Evolutionary conservation across 2,329 filamentous ascomycete genomes (phyloP).

Genomic region (Shiraia sp.): DNA sequence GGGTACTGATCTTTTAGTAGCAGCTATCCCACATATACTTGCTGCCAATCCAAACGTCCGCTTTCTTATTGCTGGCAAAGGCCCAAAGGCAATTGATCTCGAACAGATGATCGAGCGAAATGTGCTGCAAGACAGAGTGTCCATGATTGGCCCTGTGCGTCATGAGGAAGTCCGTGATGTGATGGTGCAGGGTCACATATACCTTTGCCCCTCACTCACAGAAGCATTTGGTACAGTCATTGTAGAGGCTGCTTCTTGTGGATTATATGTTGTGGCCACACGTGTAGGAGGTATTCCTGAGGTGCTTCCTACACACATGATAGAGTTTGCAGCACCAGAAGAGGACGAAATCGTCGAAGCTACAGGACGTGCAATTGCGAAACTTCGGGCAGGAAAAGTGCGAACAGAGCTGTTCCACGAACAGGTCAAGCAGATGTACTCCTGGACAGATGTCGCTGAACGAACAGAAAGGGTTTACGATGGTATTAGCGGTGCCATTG

Average conservation of each 20-base stretch:
- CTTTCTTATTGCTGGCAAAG: slow-evolving; percentile 95
- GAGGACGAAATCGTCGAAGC: slow-evolving; percentile 92
- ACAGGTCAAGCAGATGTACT: slow-evolving; percentile 98
- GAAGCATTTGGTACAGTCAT: slow-evolving; percentile 98
- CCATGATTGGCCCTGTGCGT: slow-evolving; percentile 87
- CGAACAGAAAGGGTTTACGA: slow-evolving; percentile 95
- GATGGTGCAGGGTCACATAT: slow-evolving; percentile 96
- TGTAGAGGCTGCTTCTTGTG: slow-evolving; percentile 94
- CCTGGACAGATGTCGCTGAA: slow-evolving; percentile 92
- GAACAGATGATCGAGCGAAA: slow-evolving; percentile 98
- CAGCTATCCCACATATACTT: slow-evolving; percentile 89
- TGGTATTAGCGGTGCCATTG: slow-evolving; percentile 84
- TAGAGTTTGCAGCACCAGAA: slow-evolving; percentile 93
- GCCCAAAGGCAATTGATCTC: slow-evolving; percentile 94
- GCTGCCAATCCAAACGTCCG: slow-evolving; percentile 88
- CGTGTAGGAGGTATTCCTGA: slow-evolving; percentile 96
- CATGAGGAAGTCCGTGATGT: slow-evolving; percentile 97
- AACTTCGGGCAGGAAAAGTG: slow-evolving; percentile 82
- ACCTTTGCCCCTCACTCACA: slow-evolving; percentile 90
- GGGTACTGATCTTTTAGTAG: slow-evolving; percentile 94
- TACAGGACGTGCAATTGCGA: slow-evolving; percentile 85
- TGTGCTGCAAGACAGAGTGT: slow-evolving; percentile 88
- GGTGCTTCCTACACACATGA: slow-evolving; percentile 95
- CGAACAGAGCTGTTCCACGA: slow-evolving; percentile 94
- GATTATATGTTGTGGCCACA: slow-evolving; percentile 94